These are phyloP conservation scores for Coemansia sp. DNA, from an alignment of 192 early-diverging fungal genomes.

Conservation along the genomic window DNA sequence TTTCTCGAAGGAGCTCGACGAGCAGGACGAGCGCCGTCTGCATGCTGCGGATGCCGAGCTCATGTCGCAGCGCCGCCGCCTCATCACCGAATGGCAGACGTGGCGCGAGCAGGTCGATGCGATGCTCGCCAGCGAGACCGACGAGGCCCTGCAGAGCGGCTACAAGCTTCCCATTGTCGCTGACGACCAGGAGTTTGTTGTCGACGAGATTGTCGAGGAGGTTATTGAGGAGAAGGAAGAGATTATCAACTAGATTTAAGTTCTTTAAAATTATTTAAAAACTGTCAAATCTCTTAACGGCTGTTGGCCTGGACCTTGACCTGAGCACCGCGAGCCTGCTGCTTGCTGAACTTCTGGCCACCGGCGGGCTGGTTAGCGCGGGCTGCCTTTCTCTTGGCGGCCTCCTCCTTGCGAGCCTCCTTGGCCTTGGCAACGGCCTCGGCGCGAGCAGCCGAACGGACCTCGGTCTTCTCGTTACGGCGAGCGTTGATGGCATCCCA, in stretches of 20 bases:
- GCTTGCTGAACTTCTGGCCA: slow-evolving; percentile 45
- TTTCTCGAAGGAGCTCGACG: slow-evolving; percentile 85
- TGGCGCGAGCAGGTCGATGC: slow-evolving; percentile 68
- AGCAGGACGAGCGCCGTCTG: slow-evolving; percentile 75
- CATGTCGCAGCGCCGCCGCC: slow-evolving; percentile 68
- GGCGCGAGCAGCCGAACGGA: slow-evolving; percentile 85
- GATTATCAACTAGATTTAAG: slow-evolving; percentile 27
- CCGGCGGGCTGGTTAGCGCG: slow-evolving; percentile 64
- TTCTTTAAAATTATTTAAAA: not conserved
- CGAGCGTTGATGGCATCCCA: slow-evolving; percentile 96
- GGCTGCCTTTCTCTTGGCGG: slow-evolving; percentile 84
- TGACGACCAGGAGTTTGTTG: slow-evolving; percentile 85
- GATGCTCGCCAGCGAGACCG: slow-evolving; percentile 56
- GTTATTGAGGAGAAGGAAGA: slow-evolving; percentile 53
- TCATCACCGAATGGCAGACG: slow-evolving; percentile 79
- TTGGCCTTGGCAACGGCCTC: slow-evolving; percentile 84
- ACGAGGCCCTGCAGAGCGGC: slow-evolving; percentile 57
- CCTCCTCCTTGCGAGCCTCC: slow-evolving; percentile 88
- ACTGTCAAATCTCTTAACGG: slow-evolving; percentile 16
- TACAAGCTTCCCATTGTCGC: slow-evolving; percentile 73
- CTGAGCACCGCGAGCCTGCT: slow-evolving; percentile 35
- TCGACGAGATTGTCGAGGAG: slow-evolving; percentile 85
- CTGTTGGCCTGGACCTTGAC: slow-evolving; percentile 42
- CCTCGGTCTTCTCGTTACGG: slow-evolving; percentile 95
- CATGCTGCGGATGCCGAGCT: slow-evolving; percentile 71